These are phyloP conservation scores for Arxiozyma slooffiae DNA, from an alignment of 1,139 yeast species.

Conservation along the genomic window DNA sequence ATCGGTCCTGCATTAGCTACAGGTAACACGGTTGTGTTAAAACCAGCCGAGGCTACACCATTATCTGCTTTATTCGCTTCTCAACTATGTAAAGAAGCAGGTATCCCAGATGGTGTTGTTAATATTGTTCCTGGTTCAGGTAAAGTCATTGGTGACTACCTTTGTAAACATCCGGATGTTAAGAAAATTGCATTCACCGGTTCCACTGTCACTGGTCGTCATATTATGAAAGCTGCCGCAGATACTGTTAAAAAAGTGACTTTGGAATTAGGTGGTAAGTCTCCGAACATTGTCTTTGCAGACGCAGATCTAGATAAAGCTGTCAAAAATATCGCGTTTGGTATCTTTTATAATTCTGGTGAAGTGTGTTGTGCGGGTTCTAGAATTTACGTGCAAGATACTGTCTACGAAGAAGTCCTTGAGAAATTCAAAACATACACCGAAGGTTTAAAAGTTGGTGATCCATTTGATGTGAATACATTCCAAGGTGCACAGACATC, in stretches of 20 bases:
- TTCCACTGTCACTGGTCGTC: slow-evolving; percentile 72
- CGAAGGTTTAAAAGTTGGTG: slow-evolving; percentile 54
- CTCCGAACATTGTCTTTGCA: slow-evolving; percentile 52
- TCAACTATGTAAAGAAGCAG: slow-evolving; percentile 55
- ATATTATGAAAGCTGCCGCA: slow-evolving; percentile 57
- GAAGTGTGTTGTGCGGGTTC: slow-evolving; percentile 68
- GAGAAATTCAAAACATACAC: slow-evolving; percentile 54
- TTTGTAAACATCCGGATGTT: slow-evolving; percentile 51
- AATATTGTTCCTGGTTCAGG: slow-evolving; percentile 65
- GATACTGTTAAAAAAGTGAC: slow-evolving; percentile 69
- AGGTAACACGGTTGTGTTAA: slow-evolving; percentile 72
- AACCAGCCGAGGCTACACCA: slow-evolving; percentile 79
- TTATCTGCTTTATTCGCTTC: slow-evolving; percentile 63
- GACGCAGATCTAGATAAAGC: slow-evolving; percentile 48
- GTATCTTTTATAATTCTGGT: slow-evolving; percentile 55
- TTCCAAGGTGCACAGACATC: slow-evolving; percentile 65
- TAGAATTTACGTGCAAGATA: slow-evolving; percentile 54
- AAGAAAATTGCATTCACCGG: slow-evolving; percentile 81
- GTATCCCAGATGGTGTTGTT: slow-evolving; percentile 72
- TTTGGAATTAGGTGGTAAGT: slow-evolving; percentile 59
- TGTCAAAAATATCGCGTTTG: slow-evolving; percentile 38
- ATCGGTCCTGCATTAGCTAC: slow-evolving; percentile 75
- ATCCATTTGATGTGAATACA: slow-evolving; percentile 57
- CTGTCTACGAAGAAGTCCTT: slow-evolving; percentile 47
- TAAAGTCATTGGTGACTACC: slow-evolving; percentile 51